Percentiles rank a stretch among this genome's conserved stretches.
Conservation (phyloP, 176 grass and related monocot species). For the Hyparrhenia diplandra region DNA sequence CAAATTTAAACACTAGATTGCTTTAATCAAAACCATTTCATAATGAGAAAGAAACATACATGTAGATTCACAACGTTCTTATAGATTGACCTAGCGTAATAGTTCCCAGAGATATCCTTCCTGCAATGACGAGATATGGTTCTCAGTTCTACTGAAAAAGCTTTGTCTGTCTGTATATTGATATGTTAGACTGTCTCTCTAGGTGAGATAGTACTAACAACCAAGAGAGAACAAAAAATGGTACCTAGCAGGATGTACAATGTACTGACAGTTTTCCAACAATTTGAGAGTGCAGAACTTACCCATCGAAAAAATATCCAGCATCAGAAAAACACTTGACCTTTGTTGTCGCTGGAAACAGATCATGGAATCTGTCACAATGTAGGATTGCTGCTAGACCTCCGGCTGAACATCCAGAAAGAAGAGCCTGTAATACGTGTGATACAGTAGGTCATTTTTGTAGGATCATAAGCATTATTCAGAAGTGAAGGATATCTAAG, state of each 20-base stretch:
- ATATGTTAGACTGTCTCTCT: not conserved
- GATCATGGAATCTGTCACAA: constrained; percentile 63
- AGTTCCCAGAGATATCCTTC: constrained; percentile 56
- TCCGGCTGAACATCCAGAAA: constrained; percentile 91
- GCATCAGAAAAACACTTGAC: constrained; percentile 93
- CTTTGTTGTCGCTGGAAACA: constrained; percentile 54
- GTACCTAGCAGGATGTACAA: not conserved
- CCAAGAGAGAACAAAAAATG: not conserved
- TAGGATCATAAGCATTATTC: not conserved
- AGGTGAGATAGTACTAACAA: not conserved
- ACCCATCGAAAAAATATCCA: constrained; percentile 85
- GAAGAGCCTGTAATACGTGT: constrained; percentile 59
- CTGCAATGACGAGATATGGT: constrained; percentile 27
- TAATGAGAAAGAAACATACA: constrained; percentile 38
- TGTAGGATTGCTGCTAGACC: constrained; percentile 82
- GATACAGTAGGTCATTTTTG: not conserved
- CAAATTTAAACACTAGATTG: not conserved
- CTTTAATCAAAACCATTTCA: not conserved
- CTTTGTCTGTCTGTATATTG: not conserved
- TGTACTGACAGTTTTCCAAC: not conserved
- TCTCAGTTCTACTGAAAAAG: not conserved
- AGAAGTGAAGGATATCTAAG: not conserved
- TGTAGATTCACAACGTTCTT: constrained; percentile 45
- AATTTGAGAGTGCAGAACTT: constrained; percentile 10
- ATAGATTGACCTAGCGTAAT: constrained; percentile 39